Evolutionary conservation across 148 eudicot genomes (phyloP).

Genomic region (Linanthus parryae): DNA sequence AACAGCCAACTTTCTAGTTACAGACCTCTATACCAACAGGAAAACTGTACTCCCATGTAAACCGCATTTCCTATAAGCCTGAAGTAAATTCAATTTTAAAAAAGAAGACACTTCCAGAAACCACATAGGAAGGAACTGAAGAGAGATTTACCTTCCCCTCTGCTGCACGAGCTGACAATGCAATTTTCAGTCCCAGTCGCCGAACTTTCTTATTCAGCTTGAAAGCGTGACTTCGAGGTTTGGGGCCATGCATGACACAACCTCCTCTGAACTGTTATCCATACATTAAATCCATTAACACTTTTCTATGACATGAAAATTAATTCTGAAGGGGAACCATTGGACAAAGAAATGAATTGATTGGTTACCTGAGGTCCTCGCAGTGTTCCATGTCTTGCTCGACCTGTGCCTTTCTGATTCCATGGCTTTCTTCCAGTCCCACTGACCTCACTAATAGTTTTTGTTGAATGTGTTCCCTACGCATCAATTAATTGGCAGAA

Average conservation of each 20-base stretch:
- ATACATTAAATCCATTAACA: conserved; percentile 10
- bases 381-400: conserved; percentile 87
- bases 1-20: no score
- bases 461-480: conserved; percentile 97
- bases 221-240: conserved; percentile 88
- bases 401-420: conserved; percentile 78
- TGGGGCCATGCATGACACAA: conserved; percentile 83
- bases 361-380: conserved; percentile 74
- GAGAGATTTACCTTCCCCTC: conserved; percentile 81
- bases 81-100: no score
- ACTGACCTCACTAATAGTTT: conserved; percentile 94
- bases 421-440: conserved; percentile 96
- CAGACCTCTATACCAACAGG: no score
- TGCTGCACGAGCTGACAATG: conserved; percentile 95
- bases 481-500: conserved; percentile 6
- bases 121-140: background rate
- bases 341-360: conserved; percentile 2
- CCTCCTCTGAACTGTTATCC: conserved; percentile 82
- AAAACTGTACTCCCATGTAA: no score
- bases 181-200: conserved; percentile 78
- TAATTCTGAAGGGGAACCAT: conserved; percentile 5
- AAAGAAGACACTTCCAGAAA: no score
- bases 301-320: background rate
- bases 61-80: no score
- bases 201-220: conserved; percentile 94